Evolutionary conservation across 768 basidiomycete genomes (phyloP), one percentile per base, ranked within the genome.

Genomic region (Macrolepiota fuliginosa): DNA sequence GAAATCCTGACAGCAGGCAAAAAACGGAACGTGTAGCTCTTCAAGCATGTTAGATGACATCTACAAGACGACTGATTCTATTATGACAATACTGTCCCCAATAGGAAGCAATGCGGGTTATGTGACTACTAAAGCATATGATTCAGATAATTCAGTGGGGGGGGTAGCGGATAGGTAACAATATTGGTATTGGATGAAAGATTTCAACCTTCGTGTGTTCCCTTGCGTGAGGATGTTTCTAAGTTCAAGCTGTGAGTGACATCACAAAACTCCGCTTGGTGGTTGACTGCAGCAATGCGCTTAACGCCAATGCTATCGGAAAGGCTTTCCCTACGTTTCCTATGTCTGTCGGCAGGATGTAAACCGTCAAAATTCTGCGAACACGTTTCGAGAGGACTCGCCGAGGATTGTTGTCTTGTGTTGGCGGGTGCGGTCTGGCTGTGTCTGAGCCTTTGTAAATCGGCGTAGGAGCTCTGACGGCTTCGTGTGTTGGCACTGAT

Each of bases 1-100:
- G 95, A 98, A 72, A 80, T 95, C 64, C 80, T 98, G 29, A 96
- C 95, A 4, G 88, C 84, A 35, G 82, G 81, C 45, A 66, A 57
- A 29, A 29, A 24, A 25, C 19, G 27, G 24, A 15, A 53, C 32
- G 4, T 37, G 13, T 54, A 54, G 35, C 12, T 24, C 22, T 12
- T 49, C 13, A 49, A 36, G 19, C 9, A 36, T n/a, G n/a, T 32
- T 32, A 32, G 29, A 32, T 32, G 29, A 32, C 29, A 32, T 32
- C 29, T 32, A 32, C 29, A 36, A 36, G 9, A 52, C 17, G 19
- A 42, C 9, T 17, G n/a, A 45, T 45, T n/a, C 19, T 19, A 40
- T 15, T 40, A 10, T 62, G 25, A 9, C 49, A 56, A 29, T 58
- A 52, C 62, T 37, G 9, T 35, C 39, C 7, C 12, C 36, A 22